Conservation (phyloP, 2,329 filamentous ascomycete species). For the Diplodia scrobiculata region DNA sequence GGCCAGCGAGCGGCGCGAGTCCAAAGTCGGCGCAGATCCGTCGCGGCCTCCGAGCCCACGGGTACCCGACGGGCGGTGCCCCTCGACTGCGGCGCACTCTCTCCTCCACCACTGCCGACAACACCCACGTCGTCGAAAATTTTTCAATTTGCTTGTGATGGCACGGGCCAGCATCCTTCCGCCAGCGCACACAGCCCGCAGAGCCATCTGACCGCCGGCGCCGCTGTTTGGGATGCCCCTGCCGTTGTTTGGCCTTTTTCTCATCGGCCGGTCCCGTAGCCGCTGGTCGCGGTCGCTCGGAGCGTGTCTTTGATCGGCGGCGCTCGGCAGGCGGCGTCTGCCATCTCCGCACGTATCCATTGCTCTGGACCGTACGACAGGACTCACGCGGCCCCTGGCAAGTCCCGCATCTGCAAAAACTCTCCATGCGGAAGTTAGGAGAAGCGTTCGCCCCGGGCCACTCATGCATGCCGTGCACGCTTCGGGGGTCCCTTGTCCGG, state of each 20-base stretch:
- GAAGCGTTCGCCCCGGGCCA: slow-evolving; percentile 2
- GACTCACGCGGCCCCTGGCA: slow-evolving; percentile 12
- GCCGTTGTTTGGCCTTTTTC: neutral
- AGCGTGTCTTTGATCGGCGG: slow-evolving; percentile 15
- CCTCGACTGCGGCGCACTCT: neutral
- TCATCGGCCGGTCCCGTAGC: neutral
- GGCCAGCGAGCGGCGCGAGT: slow-evolving; percentile 8
- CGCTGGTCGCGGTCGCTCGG: neutral
- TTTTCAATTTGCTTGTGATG: neutral
- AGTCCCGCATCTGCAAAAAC: slow-evolving; percentile 4
- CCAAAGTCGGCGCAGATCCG: slow-evolving; percentile 10
- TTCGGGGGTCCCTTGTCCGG: neutral
- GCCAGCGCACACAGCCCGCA: slow-evolving; percentile 1
- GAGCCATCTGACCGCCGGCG: neutral
- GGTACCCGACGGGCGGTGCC: slow-evolving; percentile 15
- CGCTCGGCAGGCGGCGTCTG: slow-evolving; percentile 6
- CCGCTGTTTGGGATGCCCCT: neutral
- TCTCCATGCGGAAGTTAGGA: slow-evolving; percentile 1
- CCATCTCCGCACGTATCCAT: slow-evolving; percentile 6
- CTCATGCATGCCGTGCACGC: neutral
- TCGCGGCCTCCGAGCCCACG: slow-evolving; percentile 14
- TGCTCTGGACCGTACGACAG: slow-evolving; percentile 16
- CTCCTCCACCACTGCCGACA: neutral
- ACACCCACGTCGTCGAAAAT: neutral
- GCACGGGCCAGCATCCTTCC: neutral